Percentiles rank a stretch among this genome's conserved stretches.
Evolutionary conservation across 345 rosid genomes (phyloP).

Genomic region (Xanthoceras sorbifolium): DNA sequence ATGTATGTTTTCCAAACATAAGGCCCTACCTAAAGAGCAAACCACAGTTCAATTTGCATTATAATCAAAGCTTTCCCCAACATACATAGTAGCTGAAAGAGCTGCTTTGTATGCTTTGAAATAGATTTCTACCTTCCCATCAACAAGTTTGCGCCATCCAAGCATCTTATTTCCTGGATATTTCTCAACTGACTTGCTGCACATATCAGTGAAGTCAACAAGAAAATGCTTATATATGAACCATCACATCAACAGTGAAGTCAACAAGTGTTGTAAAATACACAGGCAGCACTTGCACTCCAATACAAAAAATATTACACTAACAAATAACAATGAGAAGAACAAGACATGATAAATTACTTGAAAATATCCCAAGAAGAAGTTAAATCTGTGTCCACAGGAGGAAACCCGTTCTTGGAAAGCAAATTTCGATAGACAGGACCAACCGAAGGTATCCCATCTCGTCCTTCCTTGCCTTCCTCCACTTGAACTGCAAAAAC

Average conservation of each 20-base stretch:
- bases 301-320: background rate
- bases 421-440: constrained; percentile 80
- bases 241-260: background rate
- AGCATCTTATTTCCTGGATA: constrained; percentile 76
- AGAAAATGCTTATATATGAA: background rate
- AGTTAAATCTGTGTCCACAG: constrained; percentile 41
- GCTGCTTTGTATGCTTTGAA: background rate
- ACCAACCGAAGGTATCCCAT: constrained; percentile 82
- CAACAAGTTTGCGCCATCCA: constrained; percentile 76
- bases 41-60: background rate
- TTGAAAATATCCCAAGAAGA: constrained; percentile 92
- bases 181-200: constrained; percentile 66
- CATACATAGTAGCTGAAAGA: background rate
- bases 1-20: constrained; percentile 87
- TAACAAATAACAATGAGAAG: background rate
- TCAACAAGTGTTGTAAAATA: too few relatives aligned
- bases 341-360: constrained; percentile 30
- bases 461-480: constrained; percentile 71
- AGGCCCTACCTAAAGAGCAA: constrained; percentile 63
- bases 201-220: background rate
- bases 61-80: background rate
- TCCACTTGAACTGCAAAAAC: constrained; percentile 68
- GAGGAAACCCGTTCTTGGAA: constrained; percentile 66
- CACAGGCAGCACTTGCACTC: background rate
- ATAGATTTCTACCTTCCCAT: constrained; percentile 61